Percentiles rank a stretch among this genome's conserved stretches.
Evolutionary conservation across 2,329 filamentous ascomycete species (phyloP).

Genomic region (Colletotrichum musae): DNA sequence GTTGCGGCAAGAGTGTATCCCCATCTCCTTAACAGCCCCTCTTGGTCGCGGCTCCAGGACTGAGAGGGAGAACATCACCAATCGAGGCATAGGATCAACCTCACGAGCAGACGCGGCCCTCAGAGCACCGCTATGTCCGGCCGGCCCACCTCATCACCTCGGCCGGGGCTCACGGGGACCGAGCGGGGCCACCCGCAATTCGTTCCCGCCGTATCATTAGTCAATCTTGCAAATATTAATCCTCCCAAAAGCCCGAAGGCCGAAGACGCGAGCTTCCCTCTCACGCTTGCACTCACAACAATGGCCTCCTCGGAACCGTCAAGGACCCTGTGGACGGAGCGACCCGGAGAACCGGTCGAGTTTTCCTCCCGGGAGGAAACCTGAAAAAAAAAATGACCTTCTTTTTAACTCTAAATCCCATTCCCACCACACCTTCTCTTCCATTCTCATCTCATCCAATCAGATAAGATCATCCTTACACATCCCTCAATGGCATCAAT

Average conservation of each 20-base stretch:
- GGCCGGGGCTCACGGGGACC: too few species aligned
- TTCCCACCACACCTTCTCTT: background rate
- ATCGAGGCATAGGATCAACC: too few species aligned
- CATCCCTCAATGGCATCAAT: conserved; percentile 12
- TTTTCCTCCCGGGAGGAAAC: background rate
- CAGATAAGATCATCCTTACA: background rate
- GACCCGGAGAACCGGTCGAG: background rate
- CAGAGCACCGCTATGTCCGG: too few species aligned
- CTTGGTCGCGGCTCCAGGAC: too few species aligned
- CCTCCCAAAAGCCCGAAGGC: background rate
- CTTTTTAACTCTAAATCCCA: conserved; percentile 1
- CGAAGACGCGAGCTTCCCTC: conserved; percentile 14
- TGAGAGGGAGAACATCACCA: too few species aligned
- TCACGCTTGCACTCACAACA: background rate
- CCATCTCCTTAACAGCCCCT: too few species aligned
- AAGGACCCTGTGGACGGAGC: background rate
- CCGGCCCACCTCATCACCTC: too few species aligned
- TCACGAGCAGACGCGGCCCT: too few species aligned
- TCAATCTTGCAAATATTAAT: background rate
- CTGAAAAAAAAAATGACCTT: background rate
- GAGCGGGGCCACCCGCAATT: background rate
- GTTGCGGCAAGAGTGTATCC: too few species aligned
- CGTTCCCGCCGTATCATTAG: background rate
- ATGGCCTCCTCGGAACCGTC: background rate
- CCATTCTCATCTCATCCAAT: background rate